Conservation (phyloP, 805 yeast species). For the Yamadazyma ubonensis region DNA sequence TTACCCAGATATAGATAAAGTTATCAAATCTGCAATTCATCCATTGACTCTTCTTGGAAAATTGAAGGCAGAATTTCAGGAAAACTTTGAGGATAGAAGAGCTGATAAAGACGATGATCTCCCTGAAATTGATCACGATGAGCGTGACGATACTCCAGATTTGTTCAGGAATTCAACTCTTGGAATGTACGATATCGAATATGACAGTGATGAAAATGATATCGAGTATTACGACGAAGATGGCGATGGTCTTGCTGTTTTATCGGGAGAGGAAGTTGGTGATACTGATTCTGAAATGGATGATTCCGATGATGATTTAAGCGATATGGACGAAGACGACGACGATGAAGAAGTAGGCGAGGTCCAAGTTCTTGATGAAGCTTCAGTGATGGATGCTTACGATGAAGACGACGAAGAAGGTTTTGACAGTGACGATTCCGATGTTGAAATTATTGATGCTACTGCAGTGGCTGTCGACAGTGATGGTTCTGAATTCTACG, state of each 20-base stretch:
- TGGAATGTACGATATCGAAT: slow-evolving; percentile 90
- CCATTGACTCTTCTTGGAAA: slow-evolving; percentile 59
- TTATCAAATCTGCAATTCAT: slow-evolving; percentile 57
- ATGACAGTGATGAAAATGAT: slow-evolving; percentile 56
- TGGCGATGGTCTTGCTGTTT: slow-evolving; percentile 40
- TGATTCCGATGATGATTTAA: slow-evolving; percentile 13
- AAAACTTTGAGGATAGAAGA: slow-evolving; percentile 47
- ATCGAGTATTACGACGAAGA: slow-evolving; percentile 42
- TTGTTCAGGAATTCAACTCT: slow-evolving; percentile 83
- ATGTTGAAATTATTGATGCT: slow-evolving; percentile 20
- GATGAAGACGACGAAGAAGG: slow-evolving; percentile 30
- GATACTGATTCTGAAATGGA: slow-evolving; percentile 20
- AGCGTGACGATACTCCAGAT: slow-evolving; percentile 75
- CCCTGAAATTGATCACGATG: slow-evolving; percentile 51
- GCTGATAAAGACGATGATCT: slow-evolving; percentile 41
- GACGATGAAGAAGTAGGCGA: slow-evolving; percentile 41
- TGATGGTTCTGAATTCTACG: slow-evolving; percentile 13
- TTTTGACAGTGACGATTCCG: slow-evolving; percentile 12
- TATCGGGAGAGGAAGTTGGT: slow-evolving; percentile 37
- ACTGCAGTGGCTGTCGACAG: slow-evolving; percentile 13
- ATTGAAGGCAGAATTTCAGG: slow-evolving; percentile 55
- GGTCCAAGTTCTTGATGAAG: slow-evolving; percentile 15
- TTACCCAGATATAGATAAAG: slow-evolving; percentile 61
- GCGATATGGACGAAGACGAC: slow-evolving; percentile 20
- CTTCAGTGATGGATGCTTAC: slow-evolving; percentile 23